A percentile compares a stretch with the other conserved stretches of the same genome.
Conservation (phyloP, 495 filamentous ascomycete genomes). For the Daldinia vernicosa region DNA sequence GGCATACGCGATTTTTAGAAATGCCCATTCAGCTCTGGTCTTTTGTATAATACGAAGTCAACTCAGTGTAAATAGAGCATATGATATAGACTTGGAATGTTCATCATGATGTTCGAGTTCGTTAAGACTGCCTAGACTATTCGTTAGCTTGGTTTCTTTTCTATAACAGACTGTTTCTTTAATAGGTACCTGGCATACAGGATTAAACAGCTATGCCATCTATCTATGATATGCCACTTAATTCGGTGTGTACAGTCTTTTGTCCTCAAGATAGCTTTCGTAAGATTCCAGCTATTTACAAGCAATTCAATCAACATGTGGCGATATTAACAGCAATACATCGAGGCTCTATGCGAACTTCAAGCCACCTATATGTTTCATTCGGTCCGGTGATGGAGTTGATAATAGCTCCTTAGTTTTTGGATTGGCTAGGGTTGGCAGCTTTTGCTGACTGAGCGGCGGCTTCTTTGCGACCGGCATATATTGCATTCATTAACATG, state of each 20-base stretch:
- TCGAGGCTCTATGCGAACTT: background rate
- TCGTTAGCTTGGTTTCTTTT: no score
- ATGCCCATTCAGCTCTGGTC: conserved; percentile 16
- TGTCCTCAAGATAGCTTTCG: background rate
- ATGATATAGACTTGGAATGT: background rate
- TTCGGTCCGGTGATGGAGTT: background rate
- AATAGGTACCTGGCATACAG: no score
- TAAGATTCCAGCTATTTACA: background rate
- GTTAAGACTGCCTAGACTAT: no score
- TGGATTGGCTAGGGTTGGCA: background rate
- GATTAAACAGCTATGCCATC: no score
- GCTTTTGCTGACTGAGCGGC: conserved; percentile 16
- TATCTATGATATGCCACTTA: background rate
- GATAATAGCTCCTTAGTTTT: background rate
- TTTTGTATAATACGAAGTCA: conserved; percentile 15
- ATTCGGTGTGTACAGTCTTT: background rate
- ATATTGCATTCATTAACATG: conserved; percentile 36
- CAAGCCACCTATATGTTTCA: background rate
- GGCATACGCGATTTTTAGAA: conserved; percentile 3
- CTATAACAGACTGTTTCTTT: no score
- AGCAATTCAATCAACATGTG: background rate
- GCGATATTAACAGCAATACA: background rate
- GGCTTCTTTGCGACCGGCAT: conserved; percentile 34
- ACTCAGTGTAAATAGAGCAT: background rate
- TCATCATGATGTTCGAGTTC: no score